phyloP scores from a whole-genome alignment of 352 stramenopile genomes.

The Saprolegnia parasitica region DNA sequence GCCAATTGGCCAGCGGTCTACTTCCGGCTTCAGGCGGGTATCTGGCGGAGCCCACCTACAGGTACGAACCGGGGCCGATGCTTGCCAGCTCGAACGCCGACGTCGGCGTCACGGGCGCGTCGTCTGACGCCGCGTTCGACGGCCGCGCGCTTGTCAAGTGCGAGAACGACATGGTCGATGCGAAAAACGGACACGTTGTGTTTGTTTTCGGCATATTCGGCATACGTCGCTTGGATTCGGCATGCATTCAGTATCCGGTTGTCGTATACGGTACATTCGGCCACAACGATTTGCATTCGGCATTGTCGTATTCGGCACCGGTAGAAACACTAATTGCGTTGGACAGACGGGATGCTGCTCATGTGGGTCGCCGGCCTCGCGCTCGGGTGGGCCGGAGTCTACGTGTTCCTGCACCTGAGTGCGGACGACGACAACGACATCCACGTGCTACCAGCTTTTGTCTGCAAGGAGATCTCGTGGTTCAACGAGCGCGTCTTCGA shows the following conservation, averaged over 20 bases:
- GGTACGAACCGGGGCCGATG: constrained; percentile 18
- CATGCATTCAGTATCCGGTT: too few relatives aligned
- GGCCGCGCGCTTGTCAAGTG: constrained; percentile 5
- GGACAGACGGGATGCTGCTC: not conserved
- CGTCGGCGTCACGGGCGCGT: constrained; percentile 1
- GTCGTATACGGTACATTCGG: too few relatives aligned
- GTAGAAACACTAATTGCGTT: too few relatives aligned
- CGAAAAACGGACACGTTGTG: not conserved
- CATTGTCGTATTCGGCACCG: too few relatives aligned
- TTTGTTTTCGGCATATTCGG: not conserved
- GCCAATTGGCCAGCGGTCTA: constrained; percentile 1
- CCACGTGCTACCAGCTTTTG: constrained; percentile 13
- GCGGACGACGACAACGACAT: not conserved
- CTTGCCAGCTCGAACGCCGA: not conserved
- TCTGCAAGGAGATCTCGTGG: constrained; percentile 16
- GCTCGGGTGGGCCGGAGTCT: constrained; percentile 12
- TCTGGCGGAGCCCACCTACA: not conserved
- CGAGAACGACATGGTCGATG: constrained; percentile 11
- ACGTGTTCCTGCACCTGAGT: not conserved
- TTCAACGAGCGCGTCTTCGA: constrained; percentile 22
- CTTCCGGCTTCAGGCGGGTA: not conserved
- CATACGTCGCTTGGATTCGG: not conserved
- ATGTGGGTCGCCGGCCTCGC: constrained; percentile 10
- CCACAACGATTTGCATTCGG: too few relatives aligned
- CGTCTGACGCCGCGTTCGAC: not conserved